Conservation (phyloP, 2,329 filamentous ascomycete genomes). For the Setomelanomma holmii region DNA sequence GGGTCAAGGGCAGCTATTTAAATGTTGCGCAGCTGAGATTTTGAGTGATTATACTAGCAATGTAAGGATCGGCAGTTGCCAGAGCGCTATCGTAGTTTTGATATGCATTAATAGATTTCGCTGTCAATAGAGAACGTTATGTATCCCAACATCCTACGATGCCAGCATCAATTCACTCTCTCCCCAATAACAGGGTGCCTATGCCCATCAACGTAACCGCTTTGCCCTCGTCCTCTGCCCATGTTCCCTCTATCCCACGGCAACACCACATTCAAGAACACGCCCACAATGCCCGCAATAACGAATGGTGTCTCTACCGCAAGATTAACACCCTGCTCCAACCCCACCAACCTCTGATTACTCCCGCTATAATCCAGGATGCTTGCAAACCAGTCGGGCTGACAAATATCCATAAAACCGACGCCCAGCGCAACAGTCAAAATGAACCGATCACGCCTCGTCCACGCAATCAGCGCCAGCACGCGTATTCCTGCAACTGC, state of each 20-base stretch:
- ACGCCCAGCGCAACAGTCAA: constrained; percentile 32
- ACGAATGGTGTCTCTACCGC: constrained; percentile 54
- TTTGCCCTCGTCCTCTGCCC: not conserved
- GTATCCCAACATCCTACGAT: no score
- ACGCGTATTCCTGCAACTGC: constrained; percentile 36
- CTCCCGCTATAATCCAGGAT: constrained; percentile 48
- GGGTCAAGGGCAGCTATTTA: no score
- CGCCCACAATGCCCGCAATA: constrained; percentile 45
- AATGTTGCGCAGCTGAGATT: no score
- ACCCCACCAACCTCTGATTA: constrained; percentile 49
- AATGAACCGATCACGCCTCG: constrained; percentile 37
- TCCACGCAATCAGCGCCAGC: constrained; percentile 35
- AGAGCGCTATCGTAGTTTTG: no score
- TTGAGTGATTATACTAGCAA: no score
- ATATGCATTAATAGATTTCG: not conserved
- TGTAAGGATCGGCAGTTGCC: no score
- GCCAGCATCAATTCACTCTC: not conserved
- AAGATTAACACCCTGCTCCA: constrained; percentile 51
- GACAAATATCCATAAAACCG: constrained; percentile 49
- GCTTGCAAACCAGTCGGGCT: constrained; percentile 49
- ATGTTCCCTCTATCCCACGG: constrained; percentile 38
- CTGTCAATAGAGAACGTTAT: no score
- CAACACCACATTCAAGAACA: constrained; percentile 54
- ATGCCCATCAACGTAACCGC: not conserved
- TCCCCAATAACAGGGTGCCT: not conserved